Base-by-base conservation (phyloP, 2,329 filamentous ascomycete species). In the Neurospora sp. region DNA sequence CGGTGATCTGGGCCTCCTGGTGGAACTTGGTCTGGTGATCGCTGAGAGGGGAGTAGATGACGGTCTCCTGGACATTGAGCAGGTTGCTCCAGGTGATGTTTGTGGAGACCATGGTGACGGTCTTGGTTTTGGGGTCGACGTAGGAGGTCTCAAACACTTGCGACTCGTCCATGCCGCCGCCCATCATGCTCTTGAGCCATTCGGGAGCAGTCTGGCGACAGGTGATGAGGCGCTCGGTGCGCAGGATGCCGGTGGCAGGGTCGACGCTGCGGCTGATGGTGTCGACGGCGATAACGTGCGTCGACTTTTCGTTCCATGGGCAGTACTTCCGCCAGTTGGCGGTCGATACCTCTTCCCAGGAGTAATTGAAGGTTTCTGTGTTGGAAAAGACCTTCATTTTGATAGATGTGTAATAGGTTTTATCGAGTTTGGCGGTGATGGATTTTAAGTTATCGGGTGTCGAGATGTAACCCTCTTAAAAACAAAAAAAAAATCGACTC, bases 281-380 rank as follows among this genome's bases (percentile, higher is more conserved):
- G 83, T 99, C 96, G 77, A 98, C 96, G 74, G 93, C 94, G 74
- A 96, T 89, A 74, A 99, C 96, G 81, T 99, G 96, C 52, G 93
- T 92, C n/a, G 92, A 94, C 83, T 97, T 96, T 81, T 97, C 92
- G 84, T 99, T 99, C 95, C 96, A 98, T 23, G 95, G 95, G 77
- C 93, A 96, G 83, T 99, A 99, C 82, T 99, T 99, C 76, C 90
- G 91, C 96, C 96, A 99, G 86, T 99, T 99, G 79, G 92, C 93
- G 15, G 93, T 93, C 36, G 93, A 97, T 41, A 99, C 96, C 81
- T 98, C 95, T 78, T 97, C 93, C 96, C 96, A 99, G 66, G 95
- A 97, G 86, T 99, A 99, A 83, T 97, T 87, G 83, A 96, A 99
- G 72, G 93, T 93, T 82, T 93, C 92, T 46, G 86, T 85, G 77